Conservation (phyloP, 495 filamentous ascomycete species). For the Chaetomium fimeti region DNA sequence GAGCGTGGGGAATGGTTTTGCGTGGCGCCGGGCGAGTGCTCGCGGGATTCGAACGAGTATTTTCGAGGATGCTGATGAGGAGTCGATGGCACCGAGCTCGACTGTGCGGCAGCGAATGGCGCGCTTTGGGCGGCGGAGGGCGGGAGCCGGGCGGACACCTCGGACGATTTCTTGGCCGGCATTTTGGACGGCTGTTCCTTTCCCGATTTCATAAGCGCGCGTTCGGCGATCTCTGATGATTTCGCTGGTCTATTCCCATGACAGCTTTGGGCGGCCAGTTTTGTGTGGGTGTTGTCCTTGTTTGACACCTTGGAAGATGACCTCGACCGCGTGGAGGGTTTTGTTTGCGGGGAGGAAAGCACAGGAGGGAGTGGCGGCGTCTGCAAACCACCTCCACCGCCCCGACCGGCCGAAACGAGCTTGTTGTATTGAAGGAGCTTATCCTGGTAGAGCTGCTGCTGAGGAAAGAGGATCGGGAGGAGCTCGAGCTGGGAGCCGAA, state of each 20-base stretch:
- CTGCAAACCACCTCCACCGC: constrained; percentile 46
- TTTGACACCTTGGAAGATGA: constrained; percentile 54
- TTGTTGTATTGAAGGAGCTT: constrained; percentile 57
- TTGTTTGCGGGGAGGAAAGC: constrained; percentile 47
- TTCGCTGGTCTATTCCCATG: constrained; percentile 58
- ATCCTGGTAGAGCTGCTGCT: constrained; percentile 54
- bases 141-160: constrained; percentile 38
- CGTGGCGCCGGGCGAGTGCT: constrained; percentile 76
- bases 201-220: constrained; percentile 52
- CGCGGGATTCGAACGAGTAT: constrained; percentile 77
- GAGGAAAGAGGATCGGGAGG: constrained; percentile 49
- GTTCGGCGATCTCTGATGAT: constrained; percentile 52
- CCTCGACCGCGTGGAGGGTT: constrained; percentile 49
- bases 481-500: constrained; percentile 46
- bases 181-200: constrained; percentile 51
- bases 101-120: constrained; percentile 56
- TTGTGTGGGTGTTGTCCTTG: constrained; percentile 46
- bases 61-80: constrained; percentile 85
- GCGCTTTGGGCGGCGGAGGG: constrained; percentile 35
- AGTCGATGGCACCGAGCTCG: constrained; percentile 90
- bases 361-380: constrained; percentile 47
- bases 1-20: constrained; percentile 84
- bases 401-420: constrained; percentile 51
- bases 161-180: constrained; percentile 46
- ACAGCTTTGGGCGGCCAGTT: constrained; percentile 48